These are phyloP conservation scores for Allium sativum DNA, from an alignment of 106 monocot genomes.

Conservation along the genomic window DNA sequence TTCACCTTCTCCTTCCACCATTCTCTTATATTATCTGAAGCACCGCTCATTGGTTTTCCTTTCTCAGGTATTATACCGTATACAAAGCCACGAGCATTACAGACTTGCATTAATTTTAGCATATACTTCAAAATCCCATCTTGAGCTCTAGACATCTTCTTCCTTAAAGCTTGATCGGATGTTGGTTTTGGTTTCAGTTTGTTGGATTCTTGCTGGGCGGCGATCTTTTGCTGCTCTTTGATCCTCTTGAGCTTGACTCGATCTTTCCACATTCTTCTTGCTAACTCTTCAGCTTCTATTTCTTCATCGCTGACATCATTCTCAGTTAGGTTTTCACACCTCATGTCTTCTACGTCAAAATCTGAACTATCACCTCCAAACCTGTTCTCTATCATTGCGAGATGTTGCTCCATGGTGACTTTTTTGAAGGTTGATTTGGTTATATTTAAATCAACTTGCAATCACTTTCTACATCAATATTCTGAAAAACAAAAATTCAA, in stretches of 20 bases:
- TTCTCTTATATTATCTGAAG: constrained; percentile 92
- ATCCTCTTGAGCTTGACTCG: constrained; percentile 71
- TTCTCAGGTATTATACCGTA: constrained; percentile 97
- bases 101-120: constrained; percentile 96
- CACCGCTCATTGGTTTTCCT: constrained; percentile 90
- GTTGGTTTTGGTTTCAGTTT: constrained; percentile 44
- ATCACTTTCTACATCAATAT: no score
- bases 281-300: constrained; percentile 61
- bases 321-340: constrained; percentile 56
- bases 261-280: constrained; percentile 92
- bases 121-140: constrained; percentile 98
- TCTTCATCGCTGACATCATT: constrained; percentile 99
- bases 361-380: constrained; percentile 34
- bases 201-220: constrained; percentile 28
- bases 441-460: no score
- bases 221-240: constrained; percentile 58
- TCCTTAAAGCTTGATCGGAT: constrained; percentile 84
- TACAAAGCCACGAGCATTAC: constrained; percentile 91
- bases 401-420: constrained; percentile 33
- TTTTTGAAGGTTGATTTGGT: no score
- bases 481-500: no score
- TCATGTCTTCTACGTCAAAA: constrained; percentile 63
- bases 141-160: constrained; percentile 95
- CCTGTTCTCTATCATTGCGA: constrained; percentile 24
- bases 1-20: constrained; percentile 99